A percentile compares a stretch with the other conserved stretches of the same genome.
These are phyloP conservation scores for Moesziomyces parantarcticus DNA, from an alignment of 1,284 basidiomycete species.

Conservation along the genomic window DNA sequence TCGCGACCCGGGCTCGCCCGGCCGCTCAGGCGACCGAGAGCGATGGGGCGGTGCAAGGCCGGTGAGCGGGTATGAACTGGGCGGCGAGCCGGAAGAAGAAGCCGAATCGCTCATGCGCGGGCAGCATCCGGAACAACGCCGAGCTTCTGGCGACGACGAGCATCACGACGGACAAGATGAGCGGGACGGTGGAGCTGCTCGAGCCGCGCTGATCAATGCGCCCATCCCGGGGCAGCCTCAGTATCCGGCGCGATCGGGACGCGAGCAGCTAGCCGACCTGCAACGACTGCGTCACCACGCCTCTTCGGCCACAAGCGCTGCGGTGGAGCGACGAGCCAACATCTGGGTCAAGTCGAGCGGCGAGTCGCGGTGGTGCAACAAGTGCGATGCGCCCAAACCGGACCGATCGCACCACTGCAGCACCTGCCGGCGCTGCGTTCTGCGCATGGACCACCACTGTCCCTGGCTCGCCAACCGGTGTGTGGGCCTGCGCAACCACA, in stretches of 20 bases:
- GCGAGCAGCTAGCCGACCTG: conserved; percentile 48
- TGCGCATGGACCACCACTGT: conserved; percentile 71
- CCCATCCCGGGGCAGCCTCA: conserved; percentile 52
- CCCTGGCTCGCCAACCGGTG: conserved; percentile 71
- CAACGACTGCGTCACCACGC: conserved; percentile 11
- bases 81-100: conserved; percentile 8
- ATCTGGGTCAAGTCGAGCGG: conserved; percentile 60
- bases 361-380: conserved; percentile 56
- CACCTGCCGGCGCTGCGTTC: conserved; percentile 54
- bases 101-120: conserved; percentile 21
- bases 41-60: conserved; percentile 8
- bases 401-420: conserved; percentile 65
- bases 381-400: conserved; percentile 62
- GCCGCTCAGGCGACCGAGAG: conserved; percentile 8
- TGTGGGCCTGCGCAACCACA: conserved; percentile 67
- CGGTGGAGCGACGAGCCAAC: conserved; percentile 28
- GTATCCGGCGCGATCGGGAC: conserved; percentile 47
- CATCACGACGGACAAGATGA: conserved; percentile 9
- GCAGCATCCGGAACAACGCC: neutral
- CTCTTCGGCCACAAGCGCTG: neutral
- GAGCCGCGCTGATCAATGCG: conserved; percentile 36
- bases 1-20: conserved; percentile 38
- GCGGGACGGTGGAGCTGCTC: neutral
- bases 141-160: neutral
- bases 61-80: conserved; percentile 23